Conservation (phyloP, 805 yeast species). For the Lipomyces chichibuensis region DNA sequence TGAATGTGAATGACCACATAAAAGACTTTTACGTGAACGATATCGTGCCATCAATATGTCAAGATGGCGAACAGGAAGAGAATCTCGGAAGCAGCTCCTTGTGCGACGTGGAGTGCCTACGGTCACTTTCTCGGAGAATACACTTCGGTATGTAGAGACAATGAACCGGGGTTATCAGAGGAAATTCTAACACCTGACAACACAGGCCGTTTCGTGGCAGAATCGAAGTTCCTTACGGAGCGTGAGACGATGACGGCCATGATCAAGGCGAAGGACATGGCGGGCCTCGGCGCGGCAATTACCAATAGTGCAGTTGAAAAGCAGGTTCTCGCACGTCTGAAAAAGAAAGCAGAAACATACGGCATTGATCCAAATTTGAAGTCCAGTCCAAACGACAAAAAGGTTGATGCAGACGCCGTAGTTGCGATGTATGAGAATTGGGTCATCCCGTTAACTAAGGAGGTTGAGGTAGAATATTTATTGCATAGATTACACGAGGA, state of each 20-base stretch:
- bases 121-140: slow-evolving; percentile 85
- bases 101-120: slow-evolving; percentile 83
- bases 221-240: slow-evolving; percentile 80
- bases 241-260: slow-evolving; percentile 62
- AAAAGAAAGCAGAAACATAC: slow-evolving; percentile 79
- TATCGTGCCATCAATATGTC: slow-evolving; percentile 61
- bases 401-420: slow-evolving; percentile 78
- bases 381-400: slow-evolving; percentile 61
- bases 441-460: slow-evolving; percentile 91
- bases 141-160: slow-evolving; percentile 74
- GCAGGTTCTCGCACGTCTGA: slow-evolving; percentile 74
- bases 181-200: background rate
- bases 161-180: background rate
- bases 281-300: slow-evolving; percentile 76
- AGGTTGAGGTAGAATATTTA: slow-evolving; percentile 91
- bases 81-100: slow-evolving; percentile 85
- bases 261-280: slow-evolving; percentile 65
- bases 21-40: slow-evolving; percentile 65
- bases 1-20: slow-evolving; percentile 75
- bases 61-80: slow-evolving; percentile 65
- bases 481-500: slow-evolving; percentile 72
- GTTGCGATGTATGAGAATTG: slow-evolving; percentile 83
- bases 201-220: slow-evolving; percentile 77
- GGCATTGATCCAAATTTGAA: slow-evolving; percentile 49
- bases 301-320: slow-evolving; percentile 88